Base-by-base conservation (phyloP, 1,284 basidiomycete species). In the Cryptococcus sp. region DNA sequence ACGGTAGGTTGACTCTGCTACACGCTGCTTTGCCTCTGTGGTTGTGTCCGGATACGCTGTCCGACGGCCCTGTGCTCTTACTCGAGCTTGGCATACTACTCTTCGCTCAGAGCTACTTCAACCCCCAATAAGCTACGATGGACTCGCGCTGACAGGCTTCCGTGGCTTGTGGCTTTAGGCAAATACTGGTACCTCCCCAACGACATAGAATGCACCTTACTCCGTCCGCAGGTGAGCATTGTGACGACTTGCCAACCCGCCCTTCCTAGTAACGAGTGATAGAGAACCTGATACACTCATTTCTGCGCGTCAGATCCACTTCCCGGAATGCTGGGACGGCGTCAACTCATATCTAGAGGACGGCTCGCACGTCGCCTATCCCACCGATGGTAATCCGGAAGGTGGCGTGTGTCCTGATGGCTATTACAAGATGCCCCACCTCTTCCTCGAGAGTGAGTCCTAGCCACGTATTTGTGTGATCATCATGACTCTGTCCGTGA, bases 291-390 rank as follows among this genome's bases (percentile, higher is more conserved):
- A n/a, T n/a, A n/a, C n/a, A n/a, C n/a, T 35, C 17, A 1, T 3
- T 7, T 52, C 47, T 7, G 19, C 41, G 22, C 48, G 35, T 11
- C 63, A 76, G 61, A 61, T 75, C 5, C 61, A 70, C 51, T 78
- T 79, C 60, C 77, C 73, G 1, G 68, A 66, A 23, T 80, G 79
- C 63, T 80, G 78, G 79, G 72, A 79, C 55, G 78, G 78, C 5
- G 53, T 65, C 16, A 67, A 79, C 49, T 51, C 73, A 20, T 75
- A 72, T 50, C 66, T 71, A n/a, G 35, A 67, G 0, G 67, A 77
- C 52, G 63, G 62, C 47, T 55, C 61, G 11, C 68, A 72, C 48
- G 69, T 73, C 17, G 51, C 71, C 0, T 79, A 79, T 51, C 76
- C 77, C 0, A 27, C 68, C 5, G 61, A 68, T 39, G 55, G 47